phyloP scores from a whole-genome alignment of 257 asterid species.

The Solanum tacnaense region DNA sequence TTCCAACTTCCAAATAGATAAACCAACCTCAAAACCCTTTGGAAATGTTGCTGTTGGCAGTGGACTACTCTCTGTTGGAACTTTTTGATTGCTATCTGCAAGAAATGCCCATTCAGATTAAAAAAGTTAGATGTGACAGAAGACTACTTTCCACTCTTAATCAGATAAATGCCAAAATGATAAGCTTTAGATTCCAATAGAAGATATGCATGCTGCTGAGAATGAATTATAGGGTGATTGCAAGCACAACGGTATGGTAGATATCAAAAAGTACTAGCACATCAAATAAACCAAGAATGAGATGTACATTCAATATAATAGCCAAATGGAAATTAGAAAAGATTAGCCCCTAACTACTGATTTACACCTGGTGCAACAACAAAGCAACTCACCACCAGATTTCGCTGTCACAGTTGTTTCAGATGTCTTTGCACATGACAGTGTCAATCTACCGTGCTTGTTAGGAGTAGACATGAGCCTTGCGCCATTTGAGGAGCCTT shows the following conservation, averaged over 20 bases:
- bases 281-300: not conserved
- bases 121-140: constrained; percentile 4
- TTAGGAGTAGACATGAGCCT: constrained; percentile 26
- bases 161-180: not conserved
- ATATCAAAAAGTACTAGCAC: not conserved
- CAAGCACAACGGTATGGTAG: not conserved
- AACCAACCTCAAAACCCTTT: constrained; percentile 50
- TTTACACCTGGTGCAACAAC: not conserved
- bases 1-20: not conserved
- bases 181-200: not conserved
- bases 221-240: not conserved
- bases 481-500: constrained; percentile 23
- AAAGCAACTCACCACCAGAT: constrained; percentile 39
- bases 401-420: constrained; percentile 39
- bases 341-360: not conserved
- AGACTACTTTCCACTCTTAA: not conserved
- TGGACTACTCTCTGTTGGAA: constrained; percentile 26
- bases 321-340: not conserved
- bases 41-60: constrained; percentile 43
- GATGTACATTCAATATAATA: not conserved
- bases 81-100: constrained; percentile 33
- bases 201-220: not conserved
- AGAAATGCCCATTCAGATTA: constrained; percentile 45
- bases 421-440: constrained; percentile 54
- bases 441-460: constrained; percentile 28